Percentiles rank a stretch among this genome's conserved stretches.
Conservation (phyloP, 2,329 filamentous ascomycete species). For the Ophiobolus disseminans region DNA sequence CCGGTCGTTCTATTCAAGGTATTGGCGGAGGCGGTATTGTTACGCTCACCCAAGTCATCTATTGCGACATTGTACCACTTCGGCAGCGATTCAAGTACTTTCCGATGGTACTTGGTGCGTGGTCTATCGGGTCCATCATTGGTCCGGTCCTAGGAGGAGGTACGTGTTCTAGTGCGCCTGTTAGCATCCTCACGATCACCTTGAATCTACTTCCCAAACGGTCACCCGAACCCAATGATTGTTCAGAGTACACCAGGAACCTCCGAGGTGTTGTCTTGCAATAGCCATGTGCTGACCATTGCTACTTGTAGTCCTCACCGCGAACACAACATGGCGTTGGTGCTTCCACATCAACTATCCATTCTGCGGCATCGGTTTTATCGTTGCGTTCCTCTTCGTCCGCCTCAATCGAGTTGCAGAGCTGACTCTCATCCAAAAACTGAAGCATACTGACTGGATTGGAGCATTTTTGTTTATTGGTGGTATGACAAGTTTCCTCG, state of each 20-base stretch:
- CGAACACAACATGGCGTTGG: slow-evolving; percentile 65
- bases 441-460: slow-evolving; percentile 51
- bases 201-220: too few relatives aligned
- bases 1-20: slow-evolving; percentile 48
- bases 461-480: slow-evolving; percentile 51
- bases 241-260: too few relatives aligned
- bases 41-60: slow-evolving; percentile 52
- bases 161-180: too few relatives aligned
- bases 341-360: slow-evolving; percentile 71
- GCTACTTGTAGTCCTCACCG: slow-evolving; percentile 60
- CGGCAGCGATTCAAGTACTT: slow-evolving; percentile 52
- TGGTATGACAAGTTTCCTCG: slow-evolving; percentile 48
- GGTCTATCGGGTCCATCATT: slow-evolving; percentile 62
- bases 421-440: slow-evolving; percentile 29
- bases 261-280: too few relatives aligned
- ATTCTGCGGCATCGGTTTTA: slow-evolving; percentile 50
- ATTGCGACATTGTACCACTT: slow-evolving; percentile 56
- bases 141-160: slow-evolving; percentile 59
- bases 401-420: slow-evolving; percentile 25
- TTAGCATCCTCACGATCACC: too few relatives aligned
- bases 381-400: slow-evolving; percentile 32
- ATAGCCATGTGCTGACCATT: too few relatives aligned
- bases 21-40: slow-evolving; percentile 51
- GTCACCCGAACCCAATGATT: too few relatives aligned
- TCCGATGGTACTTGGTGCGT: slow-evolving; percentile 50